Conservation (phyloP, 805 yeast genomes). For the Wickerhamiella vanderwaltii region DNA sequence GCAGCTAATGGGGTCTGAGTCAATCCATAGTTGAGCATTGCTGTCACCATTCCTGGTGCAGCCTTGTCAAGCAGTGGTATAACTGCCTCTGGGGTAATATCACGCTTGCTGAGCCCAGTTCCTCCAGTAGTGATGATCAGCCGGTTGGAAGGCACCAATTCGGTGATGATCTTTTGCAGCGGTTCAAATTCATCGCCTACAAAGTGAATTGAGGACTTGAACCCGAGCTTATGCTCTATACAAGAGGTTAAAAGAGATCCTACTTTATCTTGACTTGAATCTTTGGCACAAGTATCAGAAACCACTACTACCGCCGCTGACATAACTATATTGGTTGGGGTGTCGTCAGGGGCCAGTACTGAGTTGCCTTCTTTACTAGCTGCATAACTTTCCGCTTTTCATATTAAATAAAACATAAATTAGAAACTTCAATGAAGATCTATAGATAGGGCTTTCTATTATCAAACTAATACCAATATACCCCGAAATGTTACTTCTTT, state of each 20-base stretch:
- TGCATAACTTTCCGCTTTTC: too few relatives aligned
- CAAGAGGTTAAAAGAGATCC: slow-evolving; percentile 15
- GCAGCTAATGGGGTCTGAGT: slow-evolving; percentile 38
- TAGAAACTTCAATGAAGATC: too few relatives aligned
- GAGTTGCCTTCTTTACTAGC: too few relatives aligned
- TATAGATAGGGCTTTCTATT: too few relatives aligned
- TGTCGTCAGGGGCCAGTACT: too few relatives aligned
- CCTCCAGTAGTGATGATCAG: slow-evolving; percentile 42
- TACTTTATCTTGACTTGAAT: slow-evolving; percentile 28
- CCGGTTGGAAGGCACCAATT: slow-evolving; percentile 22
- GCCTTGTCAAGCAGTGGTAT: slow-evolving; percentile 32
- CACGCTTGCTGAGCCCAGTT: slow-evolving; percentile 38
- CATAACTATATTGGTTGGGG: too few relatives aligned
- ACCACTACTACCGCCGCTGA: slow-evolving; percentile 30
- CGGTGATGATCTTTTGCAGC: slow-evolving; percentile 25
- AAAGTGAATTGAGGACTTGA: slow-evolving; percentile 14
- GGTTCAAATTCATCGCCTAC: slow-evolving; percentile 31
- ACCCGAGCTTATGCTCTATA: neutral
- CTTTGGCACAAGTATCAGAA: slow-evolving; percentile 33
- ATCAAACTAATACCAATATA: too few relatives aligned
- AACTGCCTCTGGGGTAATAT: slow-evolving; percentile 42
- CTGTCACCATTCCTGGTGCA: slow-evolving; percentile 40
- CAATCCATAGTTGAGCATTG: slow-evolving; percentile 35
- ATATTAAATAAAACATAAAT: too few relatives aligned
- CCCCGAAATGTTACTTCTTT: too few relatives aligned